Evolutionary conservation across 805 yeast species (phyloP).

Genomic region (Wickerhamiella lipophila): DNA sequence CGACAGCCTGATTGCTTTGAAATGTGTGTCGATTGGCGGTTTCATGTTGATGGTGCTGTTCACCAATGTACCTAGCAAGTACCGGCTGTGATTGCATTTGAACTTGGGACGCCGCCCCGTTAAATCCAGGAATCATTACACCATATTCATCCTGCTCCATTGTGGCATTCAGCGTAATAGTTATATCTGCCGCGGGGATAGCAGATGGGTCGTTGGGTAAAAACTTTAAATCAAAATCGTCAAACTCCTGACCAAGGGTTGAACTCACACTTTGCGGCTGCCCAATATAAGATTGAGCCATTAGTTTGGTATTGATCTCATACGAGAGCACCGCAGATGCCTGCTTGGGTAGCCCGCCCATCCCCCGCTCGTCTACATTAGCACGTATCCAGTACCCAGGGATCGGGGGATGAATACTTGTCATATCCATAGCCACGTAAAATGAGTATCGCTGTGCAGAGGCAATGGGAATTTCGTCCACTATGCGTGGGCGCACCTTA

Average conservation of each 20-base stretch:
- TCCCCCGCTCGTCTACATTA: neutral
- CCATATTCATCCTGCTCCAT: slow-evolving; percentile 11
- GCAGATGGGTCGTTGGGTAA: neutral
- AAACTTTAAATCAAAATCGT: slow-evolving; percentile 1
- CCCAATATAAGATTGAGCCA: neutral
- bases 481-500: slow-evolving; percentile 20
- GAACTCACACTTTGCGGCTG: neutral
- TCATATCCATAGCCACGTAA: neutral
- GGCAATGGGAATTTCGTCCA: slow-evolving; percentile 30
- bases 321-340: neutral
- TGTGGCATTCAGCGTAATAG: neutral
- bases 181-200: neutral
- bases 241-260: neutral
- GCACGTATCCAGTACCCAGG: slow-evolving; percentile 9
- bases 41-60: neutral
- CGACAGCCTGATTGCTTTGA: slow-evolving; percentile 33
- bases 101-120: neutral
- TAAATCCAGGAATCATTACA: neutral
- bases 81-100: neutral
- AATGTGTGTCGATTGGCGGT: neutral
- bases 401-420: slow-evolving; percentile 16
- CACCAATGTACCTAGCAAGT: neutral
- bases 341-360: neutral
- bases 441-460: slow-evolving; percentile 77
- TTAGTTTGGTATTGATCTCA: neutral